Evolutionary conservation across 345 rosid genomes (phyloP).

Genomic region (Arabis hirsuta): DNA sequence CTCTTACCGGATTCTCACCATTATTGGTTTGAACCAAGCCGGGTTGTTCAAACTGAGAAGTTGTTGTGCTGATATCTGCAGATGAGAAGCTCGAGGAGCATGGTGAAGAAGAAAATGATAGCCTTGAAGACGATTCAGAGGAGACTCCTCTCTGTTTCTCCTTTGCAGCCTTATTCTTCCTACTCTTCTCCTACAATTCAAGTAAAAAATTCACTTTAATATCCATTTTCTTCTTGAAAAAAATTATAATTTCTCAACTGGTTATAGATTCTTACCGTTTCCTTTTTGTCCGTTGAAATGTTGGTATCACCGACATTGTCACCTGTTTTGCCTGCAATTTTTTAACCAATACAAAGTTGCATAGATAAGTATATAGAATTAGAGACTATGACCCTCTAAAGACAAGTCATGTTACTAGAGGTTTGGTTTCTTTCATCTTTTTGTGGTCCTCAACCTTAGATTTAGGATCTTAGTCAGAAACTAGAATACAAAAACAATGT

Average conservation of each 20-base stretch:
- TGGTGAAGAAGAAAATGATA: slow-evolving; percentile 75
- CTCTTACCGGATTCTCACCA: slow-evolving; percentile 36
- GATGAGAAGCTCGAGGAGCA: slow-evolving; percentile 80
- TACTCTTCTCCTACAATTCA: slow-evolving; percentile 63
- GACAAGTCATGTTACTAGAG: slow-evolving; percentile 37
- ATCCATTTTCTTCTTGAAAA: not conserved
- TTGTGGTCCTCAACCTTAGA: slow-evolving; percentile 40
- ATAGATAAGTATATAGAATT: slow-evolving; percentile 6
- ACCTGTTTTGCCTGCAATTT: slow-evolving; percentile 54
- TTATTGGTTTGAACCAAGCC: slow-evolving; percentile 42
- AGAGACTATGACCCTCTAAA: slow-evolving; percentile 13
- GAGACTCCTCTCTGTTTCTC: slow-evolving; percentile 60
- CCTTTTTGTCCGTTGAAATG: slow-evolving; percentile 45
- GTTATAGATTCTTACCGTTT: slow-evolving; percentile 49
- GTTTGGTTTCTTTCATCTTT: slow-evolving; percentile 37
- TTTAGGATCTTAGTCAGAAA: slow-evolving; percentile 42
- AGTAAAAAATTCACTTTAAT: slow-evolving; percentile 19
- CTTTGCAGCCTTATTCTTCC: slow-evolving; percentile 51
- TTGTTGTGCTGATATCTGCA: slow-evolving; percentile 54
- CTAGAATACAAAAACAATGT: slow-evolving; percentile 40
- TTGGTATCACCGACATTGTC: slow-evolving; percentile 45
- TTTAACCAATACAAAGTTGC: slow-evolving; percentile 3
- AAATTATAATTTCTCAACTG: not conserved
- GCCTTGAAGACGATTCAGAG: slow-evolving; percentile 66
- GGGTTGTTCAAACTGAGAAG: slow-evolving; percentile 56